Evolutionary conservation across 2,329 filamentous ascomycete species (phyloP), one percentile per base, ranked within the genome.

Genomic region (Simplicillium sp.): DNA sequence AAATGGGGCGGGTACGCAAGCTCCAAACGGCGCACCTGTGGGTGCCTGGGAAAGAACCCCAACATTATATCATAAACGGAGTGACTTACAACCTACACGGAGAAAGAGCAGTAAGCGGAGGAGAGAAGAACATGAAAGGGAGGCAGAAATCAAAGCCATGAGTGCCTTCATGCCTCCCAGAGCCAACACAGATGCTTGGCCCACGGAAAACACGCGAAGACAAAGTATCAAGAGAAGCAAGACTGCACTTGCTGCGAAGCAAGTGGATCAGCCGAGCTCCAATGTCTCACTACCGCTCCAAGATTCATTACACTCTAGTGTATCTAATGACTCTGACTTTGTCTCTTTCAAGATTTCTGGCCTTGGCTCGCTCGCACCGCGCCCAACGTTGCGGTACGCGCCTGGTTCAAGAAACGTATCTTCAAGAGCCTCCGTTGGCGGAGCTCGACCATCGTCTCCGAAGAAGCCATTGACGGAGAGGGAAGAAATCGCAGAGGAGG

Each of bases 121-220:
- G 53, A 81, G 82, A 50, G 73, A 83, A 47, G 85, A 94, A 47
- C 77, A 79, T 55, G 73, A 83, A 44, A 76, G 90, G 43, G 89
- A 95, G 61, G 86, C 86, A 46, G 87, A 95, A 62, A 88, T 96
- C 55, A 85, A 82, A 56, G 80, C 86, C 40, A 86, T 96, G 84
- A 84, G 78, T 54, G 76, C 78, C 33, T 75, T 73, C 45, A 74
- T 82, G 49, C 80, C 85, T 6, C 65, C 80, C 40, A 76, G 84
- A 39, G 71, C 80, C 6, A 72, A 73, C 11, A 71, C 73, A 37
- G 73, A 80, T 45, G 67, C 70, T 28, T 75, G 73, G 58, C 73
- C 73, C 40, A 67, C 77, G 36, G 72, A 84, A 36, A 73, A 77
- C 44, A 74, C 70, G 2, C 60, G 72, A 53, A 76, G 70, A 69